Evolutionary conservation across 2,329 filamentous ascomycete species (phyloP).

Genomic region (Fusarium domesticum): DNA sequence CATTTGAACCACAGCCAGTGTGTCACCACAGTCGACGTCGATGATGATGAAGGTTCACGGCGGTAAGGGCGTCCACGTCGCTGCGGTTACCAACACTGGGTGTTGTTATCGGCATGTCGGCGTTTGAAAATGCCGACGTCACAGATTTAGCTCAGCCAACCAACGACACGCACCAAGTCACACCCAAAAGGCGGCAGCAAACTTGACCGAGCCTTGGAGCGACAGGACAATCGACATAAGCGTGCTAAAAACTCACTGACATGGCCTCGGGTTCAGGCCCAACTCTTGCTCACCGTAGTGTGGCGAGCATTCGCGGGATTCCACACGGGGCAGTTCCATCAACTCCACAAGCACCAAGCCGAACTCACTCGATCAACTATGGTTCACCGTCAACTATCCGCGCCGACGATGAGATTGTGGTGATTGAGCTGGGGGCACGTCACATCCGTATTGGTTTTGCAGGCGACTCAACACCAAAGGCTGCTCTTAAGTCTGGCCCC

Average conservation of each 20-base stretch:
- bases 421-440: conserved; percentile 80
- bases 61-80: conserved; percentile 28
- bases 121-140: conserved; percentile 24
- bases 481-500: conserved; percentile 66
- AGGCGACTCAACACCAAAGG: conserved; percentile 75
- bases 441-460: conserved; percentile 81
- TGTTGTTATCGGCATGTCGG: conserved; percentile 34
- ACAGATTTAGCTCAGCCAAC: conserved; percentile 19
- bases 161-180: conserved; percentile 19
- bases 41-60: conserved; percentile 19
- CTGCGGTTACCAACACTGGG: conserved; percentile 28
- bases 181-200: conserved; percentile 14
- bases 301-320: conserved; percentile 54
- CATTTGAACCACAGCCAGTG: conserved; percentile 41
- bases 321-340: conserved; percentile 35
- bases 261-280: conserved; percentile 47
- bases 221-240: neutral
- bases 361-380: conserved; percentile 53
- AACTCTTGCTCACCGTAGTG: conserved; percentile 54
- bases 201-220: conserved; percentile 3
- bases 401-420: conserved; percentile 77
- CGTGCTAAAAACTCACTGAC: conserved; percentile 3
- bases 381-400: conserved; percentile 60
- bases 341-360: conserved; percentile 61
- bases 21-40: no score